Evolutionary conservation across 768 basidiomycete genomes (phyloP).

Genomic region (Mycena amicta): DNA sequence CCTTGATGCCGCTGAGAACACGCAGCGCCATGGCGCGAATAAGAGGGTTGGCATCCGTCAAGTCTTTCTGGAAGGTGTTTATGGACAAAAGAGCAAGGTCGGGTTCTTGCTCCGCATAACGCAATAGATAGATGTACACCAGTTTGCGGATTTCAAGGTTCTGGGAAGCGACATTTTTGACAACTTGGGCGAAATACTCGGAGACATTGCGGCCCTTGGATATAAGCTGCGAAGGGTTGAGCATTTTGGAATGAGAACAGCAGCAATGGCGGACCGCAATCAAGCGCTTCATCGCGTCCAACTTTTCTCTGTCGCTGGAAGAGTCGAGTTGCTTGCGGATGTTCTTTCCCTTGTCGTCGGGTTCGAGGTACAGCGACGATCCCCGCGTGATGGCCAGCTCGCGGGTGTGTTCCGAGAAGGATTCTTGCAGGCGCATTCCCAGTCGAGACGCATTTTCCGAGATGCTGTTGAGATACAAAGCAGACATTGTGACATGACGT

Average conservation of each 20-base stretch:
- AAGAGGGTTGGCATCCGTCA: constrained; percentile 88
- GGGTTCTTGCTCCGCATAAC: constrained; percentile 91
- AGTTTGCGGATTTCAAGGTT: constrained; percentile 95
- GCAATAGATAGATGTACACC: constrained; percentile 95
- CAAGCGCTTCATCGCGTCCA: constrained; percentile 94
- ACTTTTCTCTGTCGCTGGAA: constrained; percentile 83
- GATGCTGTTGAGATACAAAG: constrained; percentile 53
- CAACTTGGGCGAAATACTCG: constrained; percentile 93
- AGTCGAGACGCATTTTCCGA: constrained; percentile 85
- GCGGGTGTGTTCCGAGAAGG: constrained; percentile 78
- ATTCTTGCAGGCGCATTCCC: constrained; percentile 82
- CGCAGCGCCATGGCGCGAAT: constrained; percentile 96
- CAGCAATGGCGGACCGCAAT: constrained; percentile 70
- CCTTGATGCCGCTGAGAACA: constrained; percentile 89
- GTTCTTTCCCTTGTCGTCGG: constrained; percentile 82
- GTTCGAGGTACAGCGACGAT: constrained; percentile 63
- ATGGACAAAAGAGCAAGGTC: constrained; percentile 95
- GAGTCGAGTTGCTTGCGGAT: constrained; percentile 88
- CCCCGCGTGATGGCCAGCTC: constrained; percentile 65
- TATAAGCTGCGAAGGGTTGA: constrained; percentile 63
- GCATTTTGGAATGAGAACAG: background rate
- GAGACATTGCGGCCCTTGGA: constrained; percentile 91
- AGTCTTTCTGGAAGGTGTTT: constrained; percentile 98
- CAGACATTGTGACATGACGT: constrained; percentile 38
- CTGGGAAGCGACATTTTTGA: constrained; percentile 93